Evolutionary conservation across 345 rosid genomes (phyloP).

Genomic region (Durio zibethinus): DNA sequence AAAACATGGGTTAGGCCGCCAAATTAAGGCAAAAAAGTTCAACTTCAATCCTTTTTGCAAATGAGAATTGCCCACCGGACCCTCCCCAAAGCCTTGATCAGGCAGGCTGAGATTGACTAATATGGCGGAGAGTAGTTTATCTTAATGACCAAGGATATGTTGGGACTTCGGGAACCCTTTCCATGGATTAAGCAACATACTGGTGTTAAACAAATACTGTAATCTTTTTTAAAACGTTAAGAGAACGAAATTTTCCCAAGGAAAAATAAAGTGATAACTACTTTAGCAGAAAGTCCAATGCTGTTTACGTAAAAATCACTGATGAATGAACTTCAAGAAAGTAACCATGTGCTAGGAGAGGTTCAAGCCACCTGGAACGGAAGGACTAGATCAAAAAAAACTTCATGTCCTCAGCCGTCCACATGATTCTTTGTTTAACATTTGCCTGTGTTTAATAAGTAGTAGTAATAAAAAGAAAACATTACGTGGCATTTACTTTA

Average conservation of each 20-base stretch:
- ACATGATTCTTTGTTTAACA: background rate
- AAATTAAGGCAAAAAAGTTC: background rate
- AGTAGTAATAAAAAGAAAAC: no score
- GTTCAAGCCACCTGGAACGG: background rate
- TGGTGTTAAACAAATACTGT: background rate
- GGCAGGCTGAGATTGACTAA: background rate
- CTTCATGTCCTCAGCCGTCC: background rate
- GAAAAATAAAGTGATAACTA: background rate
- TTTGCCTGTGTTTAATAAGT: no score
- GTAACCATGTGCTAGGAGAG: background rate
- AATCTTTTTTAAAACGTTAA: no score
- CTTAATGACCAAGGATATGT: background rate
- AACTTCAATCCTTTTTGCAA: background rate
- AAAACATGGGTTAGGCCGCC: constrained; percentile 6
- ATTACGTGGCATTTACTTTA: no score
- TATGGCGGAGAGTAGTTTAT: background rate
- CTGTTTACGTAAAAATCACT: background rate
- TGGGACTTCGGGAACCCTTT: background rate
- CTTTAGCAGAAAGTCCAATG: background rate
- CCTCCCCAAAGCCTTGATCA: background rate
- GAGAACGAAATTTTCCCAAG: background rate
- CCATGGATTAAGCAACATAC: background rate
- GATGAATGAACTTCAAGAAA: background rate
- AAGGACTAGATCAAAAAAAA: background rate
- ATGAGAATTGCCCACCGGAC: background rate